Percentiles rank a stretch among this genome's conserved stretches.
phyloP scores from a whole-genome alignment of 306 rosid species.

The Cicer pinnatifidum region DNA sequence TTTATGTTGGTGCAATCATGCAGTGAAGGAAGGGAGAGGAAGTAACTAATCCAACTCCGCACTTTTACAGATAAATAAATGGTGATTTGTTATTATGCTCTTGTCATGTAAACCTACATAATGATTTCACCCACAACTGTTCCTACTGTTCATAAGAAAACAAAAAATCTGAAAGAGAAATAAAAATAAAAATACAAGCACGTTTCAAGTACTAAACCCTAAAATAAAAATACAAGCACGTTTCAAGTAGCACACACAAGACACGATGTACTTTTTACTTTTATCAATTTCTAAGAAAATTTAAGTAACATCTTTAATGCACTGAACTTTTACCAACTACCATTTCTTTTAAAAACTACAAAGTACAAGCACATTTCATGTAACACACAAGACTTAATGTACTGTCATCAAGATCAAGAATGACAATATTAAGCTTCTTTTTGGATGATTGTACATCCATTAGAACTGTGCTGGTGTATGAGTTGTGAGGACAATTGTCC shows the following conservation, averaged over 20 bases:
- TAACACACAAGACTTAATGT: not conserved
- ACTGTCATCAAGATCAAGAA: conserved; percentile 32
- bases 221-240: conserved; percentile 5
- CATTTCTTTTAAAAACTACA: conserved; percentile 4
- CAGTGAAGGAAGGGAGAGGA: conserved; percentile 14
- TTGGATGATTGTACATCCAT: not conserved
- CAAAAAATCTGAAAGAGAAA: not conserved
- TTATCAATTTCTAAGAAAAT: conserved; percentile 19
- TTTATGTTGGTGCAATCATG: conserved; percentile 19
- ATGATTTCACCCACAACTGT: conserved; percentile 8
- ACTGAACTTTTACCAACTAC: conserved; percentile 14
- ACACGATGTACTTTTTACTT: not conserved
- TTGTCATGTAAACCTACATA: conserved; percentile 1
- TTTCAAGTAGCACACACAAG: not conserved
- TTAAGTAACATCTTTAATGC: conserved; percentile 26
- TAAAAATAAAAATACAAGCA: conserved; percentile 8
- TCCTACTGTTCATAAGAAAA: conserved; percentile 8
- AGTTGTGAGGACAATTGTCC: conserved; percentile 7
- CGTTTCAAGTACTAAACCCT: not conserved
- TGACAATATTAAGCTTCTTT: conserved; percentile 19
- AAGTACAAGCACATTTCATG: conserved; percentile 1
- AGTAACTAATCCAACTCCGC: not conserved
- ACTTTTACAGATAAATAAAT: not conserved
- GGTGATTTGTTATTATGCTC: conserved; percentile 9
- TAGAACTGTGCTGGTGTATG: not conserved